Conservation (phyloP, 1,284 basidiomycete species). For the Apiotrichum gamsii region DNA sequence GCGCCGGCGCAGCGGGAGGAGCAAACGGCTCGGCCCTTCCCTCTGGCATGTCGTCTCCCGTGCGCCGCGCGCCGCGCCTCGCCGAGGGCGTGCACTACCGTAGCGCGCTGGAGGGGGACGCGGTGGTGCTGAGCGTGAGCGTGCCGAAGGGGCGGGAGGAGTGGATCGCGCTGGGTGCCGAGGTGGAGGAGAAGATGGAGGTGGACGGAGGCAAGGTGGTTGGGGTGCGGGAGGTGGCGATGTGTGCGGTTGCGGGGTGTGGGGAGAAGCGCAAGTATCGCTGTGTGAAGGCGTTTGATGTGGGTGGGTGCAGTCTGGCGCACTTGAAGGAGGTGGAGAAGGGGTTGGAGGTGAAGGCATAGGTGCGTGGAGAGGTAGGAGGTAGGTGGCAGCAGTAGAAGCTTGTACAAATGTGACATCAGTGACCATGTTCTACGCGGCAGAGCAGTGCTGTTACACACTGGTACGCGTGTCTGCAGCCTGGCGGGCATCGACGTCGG, state of each 20-base stretch:
- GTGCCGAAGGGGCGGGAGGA: constrained; percentile 30
- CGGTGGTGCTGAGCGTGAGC: constrained; percentile 20
- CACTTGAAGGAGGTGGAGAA: constrained; percentile 43
- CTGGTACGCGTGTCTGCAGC: too few species aligned
- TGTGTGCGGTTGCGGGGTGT: constrained; percentile 53
- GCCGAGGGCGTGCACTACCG: constrained; percentile 12
- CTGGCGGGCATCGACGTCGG: too few species aligned
- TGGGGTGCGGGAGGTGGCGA: background rate
- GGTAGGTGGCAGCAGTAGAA: background rate
- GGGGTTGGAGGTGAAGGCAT: background rate
- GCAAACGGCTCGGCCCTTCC: background rate
- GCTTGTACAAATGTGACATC: too few species aligned
- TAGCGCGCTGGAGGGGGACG: constrained; percentile 8
- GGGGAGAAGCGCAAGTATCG: constrained; percentile 52
- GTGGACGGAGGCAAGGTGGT: background rate
- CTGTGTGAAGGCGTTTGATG: constrained; percentile 51
- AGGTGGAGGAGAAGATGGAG: too few species aligned
- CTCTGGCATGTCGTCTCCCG: constrained; percentile 7
- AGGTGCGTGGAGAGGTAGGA: background rate
- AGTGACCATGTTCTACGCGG: too few species aligned
- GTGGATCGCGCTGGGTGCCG: constrained; percentile 7
- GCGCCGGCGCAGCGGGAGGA: too few species aligned
- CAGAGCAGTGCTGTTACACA: too few species aligned
- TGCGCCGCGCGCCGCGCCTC: background rate
- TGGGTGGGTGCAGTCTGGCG: constrained; percentile 55